These are phyloP conservation scores for Tolypocladium amazonense DNA, from an alignment of 2,329 filamentous ascomycete species.

Conservation along the genomic window DNA sequence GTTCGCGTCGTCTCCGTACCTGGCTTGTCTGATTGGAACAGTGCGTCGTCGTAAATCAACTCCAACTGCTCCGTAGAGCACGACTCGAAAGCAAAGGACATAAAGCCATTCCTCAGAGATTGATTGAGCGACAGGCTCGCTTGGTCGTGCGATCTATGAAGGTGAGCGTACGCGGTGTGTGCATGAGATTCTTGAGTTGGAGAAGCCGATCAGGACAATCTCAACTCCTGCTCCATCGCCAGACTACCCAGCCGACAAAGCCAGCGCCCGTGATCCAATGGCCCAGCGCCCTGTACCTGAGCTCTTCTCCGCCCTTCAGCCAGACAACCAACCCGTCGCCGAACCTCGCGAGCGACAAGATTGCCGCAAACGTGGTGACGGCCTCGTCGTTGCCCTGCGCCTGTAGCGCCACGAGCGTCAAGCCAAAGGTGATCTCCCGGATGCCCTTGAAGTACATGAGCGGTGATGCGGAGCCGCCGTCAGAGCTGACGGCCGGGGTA, in stretches of 20 bases:
- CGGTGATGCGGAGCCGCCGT: slow-evolving; percentile 11
- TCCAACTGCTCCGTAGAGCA: no score
- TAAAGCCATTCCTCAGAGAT: not conserved
- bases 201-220: no score
- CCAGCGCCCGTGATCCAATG: slow-evolving; percentile 16
- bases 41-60: no score
- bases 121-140: not conserved
- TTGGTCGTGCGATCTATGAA: not conserved
- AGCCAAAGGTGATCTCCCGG: slow-evolving; percentile 21
- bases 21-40: not conserved
- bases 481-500: not conserved
- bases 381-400: slow-evolving; percentile 15
- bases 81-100: not conserved
- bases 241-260: slow-evolving; percentile 15
- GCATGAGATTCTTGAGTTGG: not conserved
- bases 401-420: slow-evolving; percentile 16
- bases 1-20: not conserved
- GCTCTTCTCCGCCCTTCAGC: slow-evolving; percentile 14
- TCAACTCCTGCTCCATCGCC: slow-evolving; percentile 7
- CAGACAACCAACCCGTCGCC: slow-evolving; percentile 22
- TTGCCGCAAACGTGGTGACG: slow-evolving; percentile 16
- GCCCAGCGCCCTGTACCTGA: slow-evolving; percentile 10
- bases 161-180: not conserved
- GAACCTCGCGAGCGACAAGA: slow-evolving; percentile 18
- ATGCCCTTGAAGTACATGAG: slow-evolving; percentile 24